Conservation (phyloP, 768 basidiomycete genomes). For the Trametes cubensis region DNA sequence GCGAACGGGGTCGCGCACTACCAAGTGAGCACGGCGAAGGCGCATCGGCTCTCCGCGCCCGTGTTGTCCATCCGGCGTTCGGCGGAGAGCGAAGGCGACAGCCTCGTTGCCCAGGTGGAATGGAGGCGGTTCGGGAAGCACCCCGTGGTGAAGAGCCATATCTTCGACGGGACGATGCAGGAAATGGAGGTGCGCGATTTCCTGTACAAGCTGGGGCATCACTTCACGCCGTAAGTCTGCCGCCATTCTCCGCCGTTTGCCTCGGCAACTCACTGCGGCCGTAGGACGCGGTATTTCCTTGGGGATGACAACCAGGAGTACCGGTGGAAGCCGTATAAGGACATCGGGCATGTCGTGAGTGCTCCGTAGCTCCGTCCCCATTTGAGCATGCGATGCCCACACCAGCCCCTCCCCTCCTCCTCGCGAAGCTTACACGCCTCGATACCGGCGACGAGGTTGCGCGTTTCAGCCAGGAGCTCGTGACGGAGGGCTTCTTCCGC, state of each 20-base stretch:
- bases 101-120: conserved; percentile 52
- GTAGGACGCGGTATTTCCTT: conserved; percentile 52
- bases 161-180: conserved; percentile 37
- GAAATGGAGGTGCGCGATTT: conserved; percentile 41
- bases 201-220: conserved; percentile 43
- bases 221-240: conserved; percentile 45
- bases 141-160: conserved; percentile 45
- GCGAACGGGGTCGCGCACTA: conserved; percentile 55
- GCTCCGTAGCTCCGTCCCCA: not conserved
- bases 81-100: conserved; percentile 40
- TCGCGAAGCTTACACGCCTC: conserved; percentile 42
- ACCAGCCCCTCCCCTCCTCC: not conserved
- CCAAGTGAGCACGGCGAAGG: conserved; percentile 43
- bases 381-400: not conserved
- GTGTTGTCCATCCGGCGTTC: conserved; percentile 48
- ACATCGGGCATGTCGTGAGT: conserved; percentile 46
- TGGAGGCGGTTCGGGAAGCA: conserved; percentile 46
- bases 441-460: conserved; percentile 47
- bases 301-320: conserved; percentile 54
- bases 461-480: conserved; percentile 38
- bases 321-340: conserved; percentile 48
- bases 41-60: conserved; percentile 35
- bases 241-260: not conserved
- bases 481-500: conserved; percentile 49
- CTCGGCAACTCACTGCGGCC: not conserved